Conservation (phyloP, 805 yeast genomes). For the Ogataea neopini region DNA sequence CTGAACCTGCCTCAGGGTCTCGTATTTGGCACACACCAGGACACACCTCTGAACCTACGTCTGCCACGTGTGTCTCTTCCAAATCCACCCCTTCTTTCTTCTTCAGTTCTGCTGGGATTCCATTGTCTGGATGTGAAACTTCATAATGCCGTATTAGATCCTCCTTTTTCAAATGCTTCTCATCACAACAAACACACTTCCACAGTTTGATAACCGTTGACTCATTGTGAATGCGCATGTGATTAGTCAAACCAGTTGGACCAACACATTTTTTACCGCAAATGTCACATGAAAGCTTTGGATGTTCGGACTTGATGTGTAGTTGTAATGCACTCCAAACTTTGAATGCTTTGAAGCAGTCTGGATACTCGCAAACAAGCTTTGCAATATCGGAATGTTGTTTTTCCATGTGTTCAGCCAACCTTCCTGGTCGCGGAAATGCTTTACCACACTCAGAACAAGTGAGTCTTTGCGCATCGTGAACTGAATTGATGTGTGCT, state of each 20-base stretch:
- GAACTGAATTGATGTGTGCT: constrained; percentile 67
- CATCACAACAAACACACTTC: constrained; percentile 60
- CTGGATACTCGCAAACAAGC: constrained; percentile 62
- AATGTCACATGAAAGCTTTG: constrained; percentile 58
- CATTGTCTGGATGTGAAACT: constrained; percentile 36
- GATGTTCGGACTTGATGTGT: constrained; percentile 74
- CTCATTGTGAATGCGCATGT: constrained; percentile 70
- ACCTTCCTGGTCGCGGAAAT: constrained; percentile 63
- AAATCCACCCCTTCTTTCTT: neutral
- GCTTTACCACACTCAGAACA: constrained; percentile 65
- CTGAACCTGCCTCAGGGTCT: too few species aligned
- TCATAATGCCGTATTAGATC: constrained; percentile 60
- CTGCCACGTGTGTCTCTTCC: too few species aligned
- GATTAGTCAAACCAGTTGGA: constrained; percentile 65
- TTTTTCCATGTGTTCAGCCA: constrained; percentile 65
- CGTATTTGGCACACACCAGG: too few species aligned
- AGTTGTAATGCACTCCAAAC: constrained; percentile 73
- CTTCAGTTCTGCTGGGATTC: constrained; percentile 17
- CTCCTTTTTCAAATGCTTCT: constrained; percentile 54
- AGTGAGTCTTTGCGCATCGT: constrained; percentile 50
- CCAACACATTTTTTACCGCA: constrained; percentile 80
- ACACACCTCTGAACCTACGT: too few species aligned
- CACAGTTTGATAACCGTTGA: constrained; percentile 54
- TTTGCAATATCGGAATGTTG: constrained; percentile 54
- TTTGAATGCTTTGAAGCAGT: constrained; percentile 59